These are phyloP conservation scores for Arabis alpina DNA, from an alignment of 345 rosid species.

Conservation along the genomic window DNA sequence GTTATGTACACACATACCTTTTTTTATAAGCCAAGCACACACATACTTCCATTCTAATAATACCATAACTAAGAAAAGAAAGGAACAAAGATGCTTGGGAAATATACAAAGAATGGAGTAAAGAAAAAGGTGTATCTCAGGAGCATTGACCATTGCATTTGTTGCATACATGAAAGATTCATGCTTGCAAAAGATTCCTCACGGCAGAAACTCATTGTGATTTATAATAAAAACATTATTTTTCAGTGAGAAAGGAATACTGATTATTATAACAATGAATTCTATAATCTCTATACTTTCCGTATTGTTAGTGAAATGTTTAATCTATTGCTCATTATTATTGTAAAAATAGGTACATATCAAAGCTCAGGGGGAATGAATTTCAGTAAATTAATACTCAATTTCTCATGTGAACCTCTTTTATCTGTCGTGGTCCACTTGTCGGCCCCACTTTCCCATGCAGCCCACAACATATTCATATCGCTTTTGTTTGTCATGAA, in stretches of 20 bases:
- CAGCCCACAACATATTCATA: conserved; percentile 38
- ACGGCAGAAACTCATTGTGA: not conserved
- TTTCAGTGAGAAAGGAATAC: conserved; percentile 23
- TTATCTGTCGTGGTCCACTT: conserved; percentile 21
- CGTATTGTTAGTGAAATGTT: not conserved
- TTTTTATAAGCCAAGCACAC: not conserved
- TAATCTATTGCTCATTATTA: conserved; percentile 4
- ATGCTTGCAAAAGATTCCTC: conserved; percentile 32
- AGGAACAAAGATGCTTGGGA: not conserved
- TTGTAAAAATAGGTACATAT: not conserved
- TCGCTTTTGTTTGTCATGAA: not conserved
- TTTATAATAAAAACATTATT: not conserved
- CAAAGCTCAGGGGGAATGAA: conserved; percentile 33
- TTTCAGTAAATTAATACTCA: conserved; percentile 13
- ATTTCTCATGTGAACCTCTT: conserved; percentile 36
- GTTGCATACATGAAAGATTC: conserved; percentile 19
- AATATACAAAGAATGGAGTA: conserved; percentile 14
- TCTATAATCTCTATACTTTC: not conserved
- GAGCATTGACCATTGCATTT: conserved; percentile 13
- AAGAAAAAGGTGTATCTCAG: not conserved
- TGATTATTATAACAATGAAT: not conserved
- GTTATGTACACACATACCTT: too few species aligned
- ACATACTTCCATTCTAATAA: not conserved
- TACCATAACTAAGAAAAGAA: not conserved
- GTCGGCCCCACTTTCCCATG: conserved; percentile 34